These are phyloP conservation scores for Mycena galopus DNA, from an alignment of 768 basidiomycete species.

Conservation along the genomic window DNA sequence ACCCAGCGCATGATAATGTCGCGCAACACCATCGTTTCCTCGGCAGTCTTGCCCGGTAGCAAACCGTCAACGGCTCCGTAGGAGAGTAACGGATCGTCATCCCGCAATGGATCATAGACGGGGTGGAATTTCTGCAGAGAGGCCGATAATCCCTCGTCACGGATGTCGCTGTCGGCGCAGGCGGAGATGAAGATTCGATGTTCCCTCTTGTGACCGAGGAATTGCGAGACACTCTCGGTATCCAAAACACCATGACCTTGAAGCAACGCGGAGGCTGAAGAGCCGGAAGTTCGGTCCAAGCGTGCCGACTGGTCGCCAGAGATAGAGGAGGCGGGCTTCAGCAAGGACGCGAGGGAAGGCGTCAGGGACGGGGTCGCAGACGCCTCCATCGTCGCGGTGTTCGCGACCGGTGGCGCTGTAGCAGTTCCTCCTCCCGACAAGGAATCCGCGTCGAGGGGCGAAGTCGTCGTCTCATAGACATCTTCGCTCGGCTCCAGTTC, in stretches of 20 bases:
- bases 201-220: background rate
- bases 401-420: too few species aligned
- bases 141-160: background rate
- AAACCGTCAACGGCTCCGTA: too few species aligned
- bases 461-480: too few species aligned
- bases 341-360: background rate
- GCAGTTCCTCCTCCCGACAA: too few species aligned
- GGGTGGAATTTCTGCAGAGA: background rate
- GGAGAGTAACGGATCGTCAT: background rate
- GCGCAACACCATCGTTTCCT: background rate
- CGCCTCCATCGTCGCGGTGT: too few species aligned
- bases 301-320: background rate
- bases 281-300: background rate
- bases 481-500: too few species aligned
- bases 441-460: too few species aligned
- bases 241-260: background rate
- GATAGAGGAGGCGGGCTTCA: background rate
- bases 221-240: background rate
- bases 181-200: background rate
- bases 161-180: background rate
- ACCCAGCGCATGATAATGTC: background rate
- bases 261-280: background rate
- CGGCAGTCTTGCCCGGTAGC: background rate
- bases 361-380: background rate
- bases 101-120: background rate